Base-by-base conservation (phyloP, 441 rosid genomes). In the Dalechampia spathulata region DNA sequence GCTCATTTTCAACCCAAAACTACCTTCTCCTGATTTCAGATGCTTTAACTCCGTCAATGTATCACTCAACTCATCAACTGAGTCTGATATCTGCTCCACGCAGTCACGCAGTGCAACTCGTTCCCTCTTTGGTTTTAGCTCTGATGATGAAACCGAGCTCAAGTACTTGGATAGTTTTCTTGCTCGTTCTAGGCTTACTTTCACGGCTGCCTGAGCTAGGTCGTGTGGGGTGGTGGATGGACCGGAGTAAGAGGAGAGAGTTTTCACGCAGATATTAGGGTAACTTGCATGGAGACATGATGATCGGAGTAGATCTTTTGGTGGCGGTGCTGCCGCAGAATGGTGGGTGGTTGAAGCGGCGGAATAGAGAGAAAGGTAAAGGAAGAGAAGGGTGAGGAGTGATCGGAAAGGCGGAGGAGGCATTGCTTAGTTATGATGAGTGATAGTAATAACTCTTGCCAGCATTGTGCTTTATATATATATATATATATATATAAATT, bases 271-370 rank as follows among this genome's bases (percentile, higher is more conserved):
- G 48, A 85, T 55, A 14, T 49, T 57, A 0, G 91, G 94, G 62
- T 77, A 88, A 59, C 82, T 85, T 40, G 96, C 91, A 64, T 88
- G 87, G 40, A 56, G 45, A 46, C 91, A 88, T 0, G 87, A 77
- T 7, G 86, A 65, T 49, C 72, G 89, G 56, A 88, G 71, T 21
- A 85, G 76, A 59, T 81, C 87, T 42, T 39, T 46, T 14, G 53
- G 52, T 7, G 43, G 19, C 12, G 38, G 9, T 4, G 5, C 38
- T 39, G 54, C 52, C 8, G 34, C 34, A 30, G 4, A 3, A 10
- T 22, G 49, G 11, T 15, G 61, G 15, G 13, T 27, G 1, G 32
- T 22, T 17, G 54, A 63, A 7, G 58, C 17, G 41, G 52, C 66
- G 66, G 68, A 44, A 73, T 30, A 36, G 60, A 32, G 47, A 13